phyloP scores from a whole-genome alignment of 805 yeast species.

The Candida sithepensis region DNA sequence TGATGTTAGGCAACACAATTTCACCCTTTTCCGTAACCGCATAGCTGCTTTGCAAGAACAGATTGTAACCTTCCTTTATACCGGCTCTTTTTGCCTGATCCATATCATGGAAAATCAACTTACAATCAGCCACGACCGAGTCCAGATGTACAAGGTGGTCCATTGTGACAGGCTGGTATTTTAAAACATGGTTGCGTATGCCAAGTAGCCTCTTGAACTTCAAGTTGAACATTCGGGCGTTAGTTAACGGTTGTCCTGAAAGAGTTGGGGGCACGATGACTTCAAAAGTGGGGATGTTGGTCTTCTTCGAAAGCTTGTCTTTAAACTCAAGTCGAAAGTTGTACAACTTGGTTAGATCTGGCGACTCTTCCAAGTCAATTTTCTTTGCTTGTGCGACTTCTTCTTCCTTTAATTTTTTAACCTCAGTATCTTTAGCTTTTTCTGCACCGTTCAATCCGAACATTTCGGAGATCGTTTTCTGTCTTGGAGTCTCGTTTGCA shows the following conservation, averaged over 20 bases:
- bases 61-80: conserved; percentile 12
- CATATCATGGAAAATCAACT: background rate
- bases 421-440: background rate
- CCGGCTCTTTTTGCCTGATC: background rate
- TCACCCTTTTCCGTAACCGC: conserved; percentile 15
- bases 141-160: background rate
- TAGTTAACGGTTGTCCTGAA: conserved; percentile 22
- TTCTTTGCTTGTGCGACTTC: background rate
- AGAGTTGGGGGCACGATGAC: conserved; percentile 15
- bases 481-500: background rate
- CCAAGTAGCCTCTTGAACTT: conserved; percentile 11
- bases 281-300: conserved; percentile 11
- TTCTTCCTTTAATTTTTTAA: background rate
- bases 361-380: too few relatives aligned
- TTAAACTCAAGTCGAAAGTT: conserved; percentile 13
- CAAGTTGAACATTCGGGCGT: conserved; percentile 15
- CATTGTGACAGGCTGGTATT: conserved; percentile 16
- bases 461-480: background rate
- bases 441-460: background rate
- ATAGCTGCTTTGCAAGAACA: conserved; percentile 13
- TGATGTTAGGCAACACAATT: conserved; percentile 7
- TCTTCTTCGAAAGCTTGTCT: conserved; percentile 7
- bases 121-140: background rate
- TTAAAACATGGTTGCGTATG: conserved; percentile 11
- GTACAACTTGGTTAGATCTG: background rate